These are phyloP conservation scores for Penicillium sp. DNA, from an alignment of 2,329 filamentous ascomycete genomes.

Conservation along the genomic window DNA sequence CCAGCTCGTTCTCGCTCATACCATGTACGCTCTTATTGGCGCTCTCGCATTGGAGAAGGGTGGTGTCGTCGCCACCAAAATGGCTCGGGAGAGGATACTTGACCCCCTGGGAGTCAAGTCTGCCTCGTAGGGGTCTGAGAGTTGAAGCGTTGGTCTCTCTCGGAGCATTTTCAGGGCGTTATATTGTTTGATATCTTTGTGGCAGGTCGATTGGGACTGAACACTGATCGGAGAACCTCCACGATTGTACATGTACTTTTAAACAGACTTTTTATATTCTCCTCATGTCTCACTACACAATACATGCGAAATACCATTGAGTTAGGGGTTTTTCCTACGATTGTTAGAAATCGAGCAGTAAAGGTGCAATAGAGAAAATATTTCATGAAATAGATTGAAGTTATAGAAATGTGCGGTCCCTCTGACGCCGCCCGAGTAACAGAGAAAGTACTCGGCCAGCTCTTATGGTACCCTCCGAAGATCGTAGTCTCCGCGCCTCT, in stretches of 20 bases:
- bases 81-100: constrained; percentile 74
- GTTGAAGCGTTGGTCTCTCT: constrained; percentile 23
- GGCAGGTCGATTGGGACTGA: constrained; percentile 23
- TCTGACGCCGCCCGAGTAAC: constrained; percentile 83
- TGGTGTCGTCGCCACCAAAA: constrained; percentile 67
- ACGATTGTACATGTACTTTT: constrained; percentile 37
- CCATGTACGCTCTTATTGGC: constrained; percentile 80
- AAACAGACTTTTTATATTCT: constrained; percentile 24
- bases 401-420: constrained; percentile 61
- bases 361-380: constrained; percentile 38
- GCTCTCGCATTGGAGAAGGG: constrained; percentile 87
- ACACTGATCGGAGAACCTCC: constrained; percentile 18
- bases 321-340: not conserved
- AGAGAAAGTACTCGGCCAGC: constrained; percentile 63
- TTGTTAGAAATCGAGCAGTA: not conserved
- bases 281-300: constrained; percentile 13
- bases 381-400: constrained; percentile 5
- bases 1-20: constrained; percentile 68
- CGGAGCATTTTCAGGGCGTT: constrained; percentile 41
- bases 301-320: constrained; percentile 17
- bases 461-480: constrained; percentile 62
- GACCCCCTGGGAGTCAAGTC: constrained; percentile 45
- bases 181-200: constrained; percentile 24
- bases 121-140: constrained; percentile 21
- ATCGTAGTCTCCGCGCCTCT: constrained; percentile 56